Conservation (phyloP, 73 alveolate species). For the Paraurostyla sp. region DNA sequence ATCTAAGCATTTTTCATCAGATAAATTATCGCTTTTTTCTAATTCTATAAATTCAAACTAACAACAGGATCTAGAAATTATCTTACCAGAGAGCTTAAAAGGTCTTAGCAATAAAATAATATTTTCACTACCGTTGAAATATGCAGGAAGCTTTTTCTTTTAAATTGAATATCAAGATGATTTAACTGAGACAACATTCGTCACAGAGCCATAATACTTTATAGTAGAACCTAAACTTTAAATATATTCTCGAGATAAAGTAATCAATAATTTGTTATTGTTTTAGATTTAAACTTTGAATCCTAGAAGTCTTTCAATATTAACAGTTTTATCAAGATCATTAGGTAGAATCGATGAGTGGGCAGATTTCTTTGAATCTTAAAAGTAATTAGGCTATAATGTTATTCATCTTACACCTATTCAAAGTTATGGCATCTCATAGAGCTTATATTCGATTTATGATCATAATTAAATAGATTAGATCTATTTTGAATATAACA, state of each 20-base stretch:
- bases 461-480: constrained; percentile 66
- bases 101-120: neutral
- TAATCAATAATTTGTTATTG: neutral
- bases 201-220: neutral
- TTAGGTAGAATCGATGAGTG: constrained; percentile 46
- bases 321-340: constrained; percentile 51
- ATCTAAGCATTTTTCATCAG: too few relatives aligned
- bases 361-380: neutral
- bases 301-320: constrained; percentile 1
- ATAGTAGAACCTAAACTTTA: constrained; percentile 6
- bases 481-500: constrained; percentile 53
- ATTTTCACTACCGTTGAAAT: neutral
- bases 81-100: neutral
- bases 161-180: constrained; percentile 12
- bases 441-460: constrained; percentile 22
- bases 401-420: constrained; percentile 53
- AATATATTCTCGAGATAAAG: neutral
- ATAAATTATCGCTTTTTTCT: too few relatives aligned
- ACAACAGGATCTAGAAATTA: neutral
- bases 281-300: neutral
- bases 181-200: neutral
- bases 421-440: constrained; percentile 32
- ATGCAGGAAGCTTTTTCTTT: constrained; percentile 26
- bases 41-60: neutral
- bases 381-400: constrained; percentile 25